Evolutionary conservation across 83 land plant genomes (phyloP), one percentile per base, ranked within the genome.

Genomic region (Picea mariana): DNA sequence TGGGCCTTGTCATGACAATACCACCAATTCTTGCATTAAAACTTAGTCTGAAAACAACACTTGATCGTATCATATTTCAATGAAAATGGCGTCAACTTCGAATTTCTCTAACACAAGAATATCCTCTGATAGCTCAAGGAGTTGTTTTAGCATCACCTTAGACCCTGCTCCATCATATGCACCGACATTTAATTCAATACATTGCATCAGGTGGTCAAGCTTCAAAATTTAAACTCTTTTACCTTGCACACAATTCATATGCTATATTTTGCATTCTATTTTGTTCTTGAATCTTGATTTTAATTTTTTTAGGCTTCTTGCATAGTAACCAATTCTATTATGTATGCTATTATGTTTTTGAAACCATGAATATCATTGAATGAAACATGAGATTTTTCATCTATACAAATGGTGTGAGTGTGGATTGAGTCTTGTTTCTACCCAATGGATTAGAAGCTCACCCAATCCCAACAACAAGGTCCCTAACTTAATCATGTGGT

Each of bases 131-230:
- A 34, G 82, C 88, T 59, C 95, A 83, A 87, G 95, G 94, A 78
- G 88, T 84, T 27, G 90, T 88, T 7, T 84, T 88, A 24, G 69
- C 91, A 21, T 81, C 90, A 31, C 93, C 98, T 67, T 98, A 98
- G 82, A 85, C 87, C 4, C 90, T 94, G 21, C 84, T 95, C 16
- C 85, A 87, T 77, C 95, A 98, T 78, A 95, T 98, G 99, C 95
- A 93, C 83, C 84, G 85, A 40, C 82, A 96, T 60, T 94, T 89
- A 78, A 90, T 95, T 16, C 93, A 95, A 63, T 96, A 94, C 91
- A 95, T 98, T 77, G 99, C 99, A 47, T 95, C 98, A 1, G 98
- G 99, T 67, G 97, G 98, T 52, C 93, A 92, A 81, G 80, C 94
- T 23, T 97, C 99, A 11, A 93, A 92, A 76, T 94, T 93, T 83